A percentile compares a stretch with the other conserved stretches of the same genome.
phyloP scores from a whole-genome alignment of 1,284 basidiomycete species.

The Trametes sp. region DNA sequence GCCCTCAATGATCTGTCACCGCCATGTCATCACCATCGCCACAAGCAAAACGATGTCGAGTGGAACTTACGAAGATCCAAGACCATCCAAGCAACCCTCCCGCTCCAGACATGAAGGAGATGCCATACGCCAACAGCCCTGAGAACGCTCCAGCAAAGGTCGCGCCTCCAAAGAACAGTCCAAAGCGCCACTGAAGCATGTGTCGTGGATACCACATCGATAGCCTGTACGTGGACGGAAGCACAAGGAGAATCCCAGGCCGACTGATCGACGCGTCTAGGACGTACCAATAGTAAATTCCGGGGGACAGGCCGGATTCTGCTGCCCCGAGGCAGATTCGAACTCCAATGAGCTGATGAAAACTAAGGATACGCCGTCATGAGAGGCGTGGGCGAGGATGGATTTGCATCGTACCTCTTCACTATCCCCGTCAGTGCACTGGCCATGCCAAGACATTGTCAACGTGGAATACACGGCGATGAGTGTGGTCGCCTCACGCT shows the following conservation, averaged over 20 bases:
- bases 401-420: conserved; percentile 51
- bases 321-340: conserved; percentile 68
- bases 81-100: conserved; percentile 50
- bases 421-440: conserved; percentile 74
- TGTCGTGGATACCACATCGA: conserved; percentile 45
- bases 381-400: background rate
- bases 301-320: conserved; percentile 75
- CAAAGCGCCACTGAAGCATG: conserved; percentile 43
- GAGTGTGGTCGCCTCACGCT: conserved; percentile 23
- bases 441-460: background rate
- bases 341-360: conserved; percentile 64
- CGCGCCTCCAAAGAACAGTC: conserved; percentile 46
- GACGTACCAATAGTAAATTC: conserved; percentile 65
- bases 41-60: too few species aligned
- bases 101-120: conserved; percentile 50
- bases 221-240: conserved; percentile 29
- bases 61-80: conserved; percentile 53
- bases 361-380: conserved; percentile 45
- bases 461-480: too few species aligned
- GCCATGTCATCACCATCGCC: conserved; percentile 48
- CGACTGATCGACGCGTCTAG: too few species aligned
- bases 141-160: conserved; percentile 44
- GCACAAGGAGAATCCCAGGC: too few species aligned
- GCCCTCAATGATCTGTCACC: conserved; percentile 60
- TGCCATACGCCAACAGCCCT: conserved; percentile 49